Conservation (phyloP, 495 filamentous ascomycete species). For the Extremus antarcticus region DNA sequence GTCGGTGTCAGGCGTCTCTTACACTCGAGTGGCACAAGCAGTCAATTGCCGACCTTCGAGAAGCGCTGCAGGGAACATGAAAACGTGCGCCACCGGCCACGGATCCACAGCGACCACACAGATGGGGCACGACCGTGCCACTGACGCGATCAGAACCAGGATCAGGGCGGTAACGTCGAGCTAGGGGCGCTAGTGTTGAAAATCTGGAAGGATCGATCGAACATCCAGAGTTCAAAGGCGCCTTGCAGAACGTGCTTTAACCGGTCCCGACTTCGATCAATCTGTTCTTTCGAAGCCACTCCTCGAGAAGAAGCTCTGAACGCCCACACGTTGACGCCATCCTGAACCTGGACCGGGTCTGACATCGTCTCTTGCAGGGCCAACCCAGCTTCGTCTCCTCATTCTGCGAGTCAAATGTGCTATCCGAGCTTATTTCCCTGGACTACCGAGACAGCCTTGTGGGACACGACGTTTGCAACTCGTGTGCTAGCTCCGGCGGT, state of each 20-base stretch:
- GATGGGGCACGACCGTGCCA: background rate
- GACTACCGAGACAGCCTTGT: background rate
- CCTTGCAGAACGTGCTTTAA: background rate
- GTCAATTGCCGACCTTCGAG: background rate
- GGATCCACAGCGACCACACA: too few species aligned
- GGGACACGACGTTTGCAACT: background rate
- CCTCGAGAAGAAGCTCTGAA: background rate
- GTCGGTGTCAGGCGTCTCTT: background rate
- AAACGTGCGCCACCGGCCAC: background rate
- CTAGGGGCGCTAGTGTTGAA: background rate
- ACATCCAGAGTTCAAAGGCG: background rate
- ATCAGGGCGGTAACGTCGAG: too few species aligned
- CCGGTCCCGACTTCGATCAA: background rate
- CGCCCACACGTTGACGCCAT: background rate
- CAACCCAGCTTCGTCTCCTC: background rate
- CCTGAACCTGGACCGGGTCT: background rate
- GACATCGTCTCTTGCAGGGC: background rate
- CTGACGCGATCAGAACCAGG: background rate
- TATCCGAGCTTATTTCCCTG: background rate
- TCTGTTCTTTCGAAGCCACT: background rate
- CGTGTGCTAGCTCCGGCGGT: background rate
- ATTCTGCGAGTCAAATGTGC: background rate
- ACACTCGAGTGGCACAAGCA: background rate
- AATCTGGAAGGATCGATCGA: background rate
- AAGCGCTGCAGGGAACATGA: background rate